Conservation (phyloP, 345 rosid genomes). For the Populus euphratica region DNA sequence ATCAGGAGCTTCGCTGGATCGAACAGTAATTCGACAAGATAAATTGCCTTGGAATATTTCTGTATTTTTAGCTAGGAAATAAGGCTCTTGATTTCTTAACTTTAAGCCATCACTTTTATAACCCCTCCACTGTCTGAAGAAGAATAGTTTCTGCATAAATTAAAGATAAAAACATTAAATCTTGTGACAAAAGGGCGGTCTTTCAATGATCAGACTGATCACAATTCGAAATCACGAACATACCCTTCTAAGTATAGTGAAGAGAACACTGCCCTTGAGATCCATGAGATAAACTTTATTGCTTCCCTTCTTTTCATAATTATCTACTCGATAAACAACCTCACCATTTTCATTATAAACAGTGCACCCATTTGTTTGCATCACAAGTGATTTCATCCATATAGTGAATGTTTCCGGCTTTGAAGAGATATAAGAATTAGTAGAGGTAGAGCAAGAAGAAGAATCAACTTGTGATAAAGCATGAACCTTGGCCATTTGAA, state of each 20-base stretch:
- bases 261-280: slow-evolving; percentile 50
- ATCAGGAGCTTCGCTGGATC: not conserved
- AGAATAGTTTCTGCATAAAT: slow-evolving; percentile 14
- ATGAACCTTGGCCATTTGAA: slow-evolving; percentile 46
- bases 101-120: slow-evolving; percentile 20
- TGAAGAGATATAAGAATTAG: slow-evolving; percentile 25
- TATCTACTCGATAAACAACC: slow-evolving; percentile 52
- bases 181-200: not conserved
- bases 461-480: slow-evolving; percentile 29
- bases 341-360: slow-evolving; percentile 51
- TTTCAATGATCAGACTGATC: not conserved
- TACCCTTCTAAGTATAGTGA: slow-evolving; percentile 49
- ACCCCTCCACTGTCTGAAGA: slow-evolving; percentile 21
- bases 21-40: slow-evolving; percentile 7
- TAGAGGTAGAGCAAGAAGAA: slow-evolving; percentile 9
- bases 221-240: not conserved
- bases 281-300: slow-evolving; percentile 54
- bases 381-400: slow-evolving; percentile 71
- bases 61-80: slow-evolving; percentile 7
- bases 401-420: slow-evolving; percentile 50
- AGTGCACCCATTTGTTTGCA: slow-evolving; percentile 61
- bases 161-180: not conserved
- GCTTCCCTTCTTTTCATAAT: slow-evolving; percentile 41
- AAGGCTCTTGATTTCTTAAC: slow-evolving; percentile 7
- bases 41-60: not conserved